A percentile compares a stretch with the other conserved stretches of the same genome.
Evolutionary conservation across 2,329 filamentous ascomycete genomes (phyloP).

Genomic region (Lasiodiplodia sp.): DNA sequence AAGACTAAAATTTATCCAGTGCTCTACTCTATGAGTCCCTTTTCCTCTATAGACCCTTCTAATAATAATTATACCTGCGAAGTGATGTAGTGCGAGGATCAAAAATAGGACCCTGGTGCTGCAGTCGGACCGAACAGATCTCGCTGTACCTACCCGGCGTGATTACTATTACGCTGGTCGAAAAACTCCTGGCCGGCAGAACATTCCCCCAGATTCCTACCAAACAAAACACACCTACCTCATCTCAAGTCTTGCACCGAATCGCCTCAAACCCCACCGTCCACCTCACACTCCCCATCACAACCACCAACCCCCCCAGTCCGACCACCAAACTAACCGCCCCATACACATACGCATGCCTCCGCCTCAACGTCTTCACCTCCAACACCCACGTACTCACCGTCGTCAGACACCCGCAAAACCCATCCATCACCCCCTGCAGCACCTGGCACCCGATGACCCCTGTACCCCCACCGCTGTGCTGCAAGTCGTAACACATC

Average conservation of each 20-base stretch:
- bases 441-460: conserved; percentile 46
- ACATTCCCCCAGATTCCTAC: not conserved
- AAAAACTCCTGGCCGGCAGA: not conserved
- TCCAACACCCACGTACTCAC: conserved; percentile 58
- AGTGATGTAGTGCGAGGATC: not conserved
- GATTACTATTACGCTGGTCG: not conserved
- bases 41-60: not conserved
- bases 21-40: not conserved
- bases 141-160: not conserved
- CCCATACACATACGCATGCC: conserved; percentile 74
- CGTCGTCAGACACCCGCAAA: conserved; percentile 57
- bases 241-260: conserved; percentile 21
- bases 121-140: not conserved
- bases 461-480: conserved; percentile 58
- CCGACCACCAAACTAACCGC: conserved; percentile 65
- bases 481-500: conserved; percentile 80
- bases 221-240: not conserved
- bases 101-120: not conserved
- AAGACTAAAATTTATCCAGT: not conserved
- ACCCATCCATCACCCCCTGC: conserved; percentile 58
- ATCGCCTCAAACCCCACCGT: conserved; percentile 22
- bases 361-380: conserved; percentile 48
- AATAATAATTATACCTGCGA: not conserved
- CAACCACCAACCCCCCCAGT: conserved; percentile 67
- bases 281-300: conserved; percentile 81